Evolutionary conservation across 169 alveolate genomes (phyloP).

Genomic region (Eimeria tenella): DNA sequence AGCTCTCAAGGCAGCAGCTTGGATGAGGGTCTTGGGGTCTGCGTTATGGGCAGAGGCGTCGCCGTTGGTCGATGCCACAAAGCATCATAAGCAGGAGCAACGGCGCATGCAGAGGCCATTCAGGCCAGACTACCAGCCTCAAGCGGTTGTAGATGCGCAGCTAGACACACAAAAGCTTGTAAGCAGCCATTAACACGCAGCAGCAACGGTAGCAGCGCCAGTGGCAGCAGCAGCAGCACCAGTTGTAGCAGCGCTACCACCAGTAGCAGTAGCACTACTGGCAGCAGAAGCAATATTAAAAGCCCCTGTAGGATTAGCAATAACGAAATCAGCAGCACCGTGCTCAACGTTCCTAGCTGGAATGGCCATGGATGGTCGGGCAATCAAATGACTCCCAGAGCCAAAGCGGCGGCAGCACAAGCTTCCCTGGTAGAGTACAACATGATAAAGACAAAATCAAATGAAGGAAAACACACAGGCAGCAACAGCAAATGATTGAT

Average conservation of each 20-base stretch:
- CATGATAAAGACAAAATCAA: not conserved
- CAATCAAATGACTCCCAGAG: no score
- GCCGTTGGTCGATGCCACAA: not conserved
- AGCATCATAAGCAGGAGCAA: not conserved
- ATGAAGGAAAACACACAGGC: not conserved
- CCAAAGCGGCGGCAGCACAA: not conserved
- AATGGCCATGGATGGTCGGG: no score
- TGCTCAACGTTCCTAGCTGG: no score
- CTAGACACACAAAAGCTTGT: not conserved
- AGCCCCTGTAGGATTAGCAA: no score
- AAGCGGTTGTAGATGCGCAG: not conserved
- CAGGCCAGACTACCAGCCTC: not conserved
- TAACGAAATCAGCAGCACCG: no score
- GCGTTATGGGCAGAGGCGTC: conserved; percentile 13
- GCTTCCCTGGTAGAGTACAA: not conserved
- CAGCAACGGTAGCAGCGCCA: not conserved
- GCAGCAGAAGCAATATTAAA: not conserved
- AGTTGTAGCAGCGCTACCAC: not conserved
- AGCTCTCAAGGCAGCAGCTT: not conserved
- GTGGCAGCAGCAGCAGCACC: not conserved
- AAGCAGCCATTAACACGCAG: not conserved
- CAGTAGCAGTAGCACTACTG: not conserved
- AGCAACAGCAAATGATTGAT: not conserved
- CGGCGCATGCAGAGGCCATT: conserved; percentile 15
- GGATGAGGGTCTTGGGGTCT: conserved; percentile 36